Conservation (phyloP, 768 basidiomycete genomes). For the Suillus subaureus region DNA sequence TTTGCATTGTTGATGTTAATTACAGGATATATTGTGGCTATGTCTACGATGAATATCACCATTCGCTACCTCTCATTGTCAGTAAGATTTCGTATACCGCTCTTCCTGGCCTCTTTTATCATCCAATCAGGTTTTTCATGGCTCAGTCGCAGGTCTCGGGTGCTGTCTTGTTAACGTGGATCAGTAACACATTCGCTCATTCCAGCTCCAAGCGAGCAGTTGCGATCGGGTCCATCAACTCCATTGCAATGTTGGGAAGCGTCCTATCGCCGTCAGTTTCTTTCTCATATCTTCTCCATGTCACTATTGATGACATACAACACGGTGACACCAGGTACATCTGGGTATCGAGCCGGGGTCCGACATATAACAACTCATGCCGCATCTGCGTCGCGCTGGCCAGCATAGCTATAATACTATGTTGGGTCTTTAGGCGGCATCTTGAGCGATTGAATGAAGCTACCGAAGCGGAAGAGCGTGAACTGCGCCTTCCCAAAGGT, state of each 20-base stretch:
- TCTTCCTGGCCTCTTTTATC: slow-evolving; percentile 48
- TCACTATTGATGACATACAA: neutral
- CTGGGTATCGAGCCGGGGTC: slow-evolving; percentile 69
- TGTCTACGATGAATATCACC: slow-evolving; percentile 58
- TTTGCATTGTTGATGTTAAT: slow-evolving; percentile 54
- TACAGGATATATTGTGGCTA: slow-evolving; percentile 63
- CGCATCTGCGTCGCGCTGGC: slow-evolving; percentile 65
- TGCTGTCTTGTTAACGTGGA: slow-evolving; percentile 56
- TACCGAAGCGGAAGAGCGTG: slow-evolving; percentile 39
- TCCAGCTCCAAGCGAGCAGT: slow-evolving; percentile 75
- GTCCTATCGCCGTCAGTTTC: slow-evolving; percentile 11
- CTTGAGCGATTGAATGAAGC: slow-evolving; percentile 42
- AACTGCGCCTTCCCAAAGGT: slow-evolving; percentile 34
- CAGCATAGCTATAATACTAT: slow-evolving; percentile 36
- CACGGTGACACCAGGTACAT: slow-evolving; percentile 52
- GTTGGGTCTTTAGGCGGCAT: slow-evolving; percentile 38
- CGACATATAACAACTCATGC: slow-evolving; percentile 66
- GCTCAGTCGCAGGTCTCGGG: slow-evolving; percentile 68
- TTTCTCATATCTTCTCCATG: slow-evolving; percentile 9
- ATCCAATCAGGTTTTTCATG: slow-evolving; percentile 62
- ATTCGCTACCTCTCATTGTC: slow-evolving; percentile 61
- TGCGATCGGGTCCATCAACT: slow-evolving; percentile 8
- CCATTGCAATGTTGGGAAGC: slow-evolving; percentile 6
- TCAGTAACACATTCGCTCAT: slow-evolving; percentile 60
- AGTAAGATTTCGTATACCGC: slow-evolving; percentile 36